Evolutionary conservation across 2,329 filamentous ascomycete species (phyloP).

Genomic region (Cladophialophora chaetospira): DNA sequence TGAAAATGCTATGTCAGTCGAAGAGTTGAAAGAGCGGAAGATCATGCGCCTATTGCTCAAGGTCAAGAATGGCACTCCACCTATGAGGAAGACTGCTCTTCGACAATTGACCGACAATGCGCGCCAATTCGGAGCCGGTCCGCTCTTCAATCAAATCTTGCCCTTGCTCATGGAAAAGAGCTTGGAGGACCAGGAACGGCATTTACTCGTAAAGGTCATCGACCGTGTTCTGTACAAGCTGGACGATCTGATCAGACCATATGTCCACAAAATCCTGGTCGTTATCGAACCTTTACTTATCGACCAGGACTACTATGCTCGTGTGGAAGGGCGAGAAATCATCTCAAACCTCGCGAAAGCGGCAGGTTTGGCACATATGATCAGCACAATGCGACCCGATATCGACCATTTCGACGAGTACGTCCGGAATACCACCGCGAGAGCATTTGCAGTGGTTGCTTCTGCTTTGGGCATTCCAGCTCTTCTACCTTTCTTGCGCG

Average conservation of each 20-base stretch:
- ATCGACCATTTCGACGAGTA: conserved; percentile 99
- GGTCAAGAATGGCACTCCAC: conserved; percentile 98
- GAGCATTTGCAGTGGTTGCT: conserved; percentile 95
- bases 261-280: conserved; percentile 96
- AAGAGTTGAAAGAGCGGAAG: conserved; percentile 95
- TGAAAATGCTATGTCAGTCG: conserved; percentile 86
- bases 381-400: conserved; percentile 97
- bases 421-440: conserved; percentile 93
- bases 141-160: conserved; percentile 95
- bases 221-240: conserved; percentile 98
- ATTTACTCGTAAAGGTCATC: conserved; percentile 98
- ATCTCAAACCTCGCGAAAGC: conserved; percentile 98
- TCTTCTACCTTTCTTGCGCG: conserved; percentile 88
- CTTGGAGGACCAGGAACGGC: conserved; percentile 94
- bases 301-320: conserved; percentile 98
- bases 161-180: conserved; percentile 98
- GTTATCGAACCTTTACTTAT: conserved; percentile 99
- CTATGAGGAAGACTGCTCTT: conserved; percentile 97
- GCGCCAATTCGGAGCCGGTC: conserved; percentile 88
- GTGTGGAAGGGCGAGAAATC: conserved; percentile 96
- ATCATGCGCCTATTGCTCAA: conserved; percentile 97
- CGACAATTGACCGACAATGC: conserved; percentile 98
- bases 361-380: conserved; percentile 96
- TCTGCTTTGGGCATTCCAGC: conserved; percentile 95
- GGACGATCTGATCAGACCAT: conserved; percentile 92